phyloP scores from a whole-genome alignment of 805 yeast species.

The Priceomyces carsonii region DNA sequence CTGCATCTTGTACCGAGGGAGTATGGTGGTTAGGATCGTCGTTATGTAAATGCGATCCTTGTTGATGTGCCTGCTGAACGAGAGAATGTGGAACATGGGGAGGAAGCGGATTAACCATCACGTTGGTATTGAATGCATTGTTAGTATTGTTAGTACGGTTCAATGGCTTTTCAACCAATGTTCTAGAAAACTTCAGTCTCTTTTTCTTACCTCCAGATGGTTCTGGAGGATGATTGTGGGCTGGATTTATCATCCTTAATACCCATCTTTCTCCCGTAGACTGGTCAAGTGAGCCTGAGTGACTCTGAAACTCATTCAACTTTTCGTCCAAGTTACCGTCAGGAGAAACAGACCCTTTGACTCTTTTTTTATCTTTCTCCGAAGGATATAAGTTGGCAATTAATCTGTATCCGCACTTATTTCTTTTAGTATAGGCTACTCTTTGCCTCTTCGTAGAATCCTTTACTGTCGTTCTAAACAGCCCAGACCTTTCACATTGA shows the following conservation, averaged over 20 bases:
- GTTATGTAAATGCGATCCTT: conserved; percentile 11
- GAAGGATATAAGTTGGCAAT: conserved; percentile 47
- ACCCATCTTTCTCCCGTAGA: conserved; percentile 43
- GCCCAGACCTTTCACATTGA: conserved; percentile 47
- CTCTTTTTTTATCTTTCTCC: conserved; percentile 42
- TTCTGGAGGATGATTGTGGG: conserved; percentile 47
- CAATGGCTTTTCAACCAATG: conserved; percentile 47
- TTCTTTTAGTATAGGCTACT: conserved; percentile 48
- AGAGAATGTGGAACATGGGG: conserved; percentile 11
- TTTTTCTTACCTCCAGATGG: conserved; percentile 39
- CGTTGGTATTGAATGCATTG: conserved; percentile 10
- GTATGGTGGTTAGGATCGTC: conserved; percentile 29
- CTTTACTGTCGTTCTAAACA: conserved; percentile 48
- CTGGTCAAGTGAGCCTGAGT: conserved; percentile 13
- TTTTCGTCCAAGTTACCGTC: conserved; percentile 29
- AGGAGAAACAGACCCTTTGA: conserved; percentile 16
- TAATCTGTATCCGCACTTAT: conserved; percentile 47
- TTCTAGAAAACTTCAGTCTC: conserved; percentile 38
- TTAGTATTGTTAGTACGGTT: conserved; percentile 17
- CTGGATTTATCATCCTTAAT: conserved; percentile 47
- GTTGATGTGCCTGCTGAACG: conserved; percentile 15
- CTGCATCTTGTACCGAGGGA: conserved; percentile 41
- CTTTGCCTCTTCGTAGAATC: conserved; percentile 46
- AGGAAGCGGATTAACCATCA: conserved; percentile 10
- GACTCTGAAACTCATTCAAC: conserved; percentile 18